phyloP scores from a whole-genome alignment of 108 stramenopile genomes.

The Pelagomonas calceolata region DNA sequence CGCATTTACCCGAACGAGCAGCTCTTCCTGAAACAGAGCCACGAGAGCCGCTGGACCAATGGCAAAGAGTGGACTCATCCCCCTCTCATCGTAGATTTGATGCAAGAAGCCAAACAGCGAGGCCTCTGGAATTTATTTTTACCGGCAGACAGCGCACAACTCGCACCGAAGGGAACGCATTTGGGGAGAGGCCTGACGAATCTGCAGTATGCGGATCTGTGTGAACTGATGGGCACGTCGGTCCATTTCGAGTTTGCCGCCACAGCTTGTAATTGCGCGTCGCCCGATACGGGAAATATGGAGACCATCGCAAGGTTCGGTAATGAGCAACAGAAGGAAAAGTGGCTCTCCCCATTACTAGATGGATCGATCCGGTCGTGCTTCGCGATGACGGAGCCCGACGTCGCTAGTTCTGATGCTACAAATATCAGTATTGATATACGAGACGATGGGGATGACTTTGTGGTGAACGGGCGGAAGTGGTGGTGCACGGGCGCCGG shows the following conservation, averaged over 20 bases:
- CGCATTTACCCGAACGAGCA: slow-evolving; percentile 11
- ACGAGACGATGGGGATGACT: slow-evolving; percentile 1
- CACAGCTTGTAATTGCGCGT: slow-evolving; percentile 85
- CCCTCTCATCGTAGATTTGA: no score
- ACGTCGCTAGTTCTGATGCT: slow-evolving; percentile 78
- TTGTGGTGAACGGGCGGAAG: slow-evolving; percentile 47
- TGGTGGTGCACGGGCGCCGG: slow-evolving; percentile 86
- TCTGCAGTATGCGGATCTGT: slow-evolving; percentile 60
- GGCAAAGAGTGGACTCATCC: no score
- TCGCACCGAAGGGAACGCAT: neutral
- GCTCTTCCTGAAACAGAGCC: slow-evolving; percentile 1
- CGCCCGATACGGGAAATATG: slow-evolving; percentile 98
- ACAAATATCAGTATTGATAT: slow-evolving; percentile 54
- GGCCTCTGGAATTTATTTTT: slow-evolving; percentile 83
- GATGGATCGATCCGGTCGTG: slow-evolving; percentile 65
- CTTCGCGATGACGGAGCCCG: slow-evolving; percentile 93
- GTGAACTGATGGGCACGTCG: slow-evolving; percentile 76
- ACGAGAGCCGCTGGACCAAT: no score
- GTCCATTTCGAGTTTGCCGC: slow-evolving; percentile 48
- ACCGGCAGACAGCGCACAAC: slow-evolving; percentile 20
- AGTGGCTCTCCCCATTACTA: slow-evolving; percentile 63
- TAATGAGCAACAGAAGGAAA: slow-evolving; percentile 48
- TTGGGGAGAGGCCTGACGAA: neutral
- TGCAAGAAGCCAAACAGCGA: neutral
- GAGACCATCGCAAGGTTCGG: slow-evolving; percentile 84